phyloP scores from a whole-genome alignment of 129 eudicot genomes.

The Escallonia herrerae region DNA sequence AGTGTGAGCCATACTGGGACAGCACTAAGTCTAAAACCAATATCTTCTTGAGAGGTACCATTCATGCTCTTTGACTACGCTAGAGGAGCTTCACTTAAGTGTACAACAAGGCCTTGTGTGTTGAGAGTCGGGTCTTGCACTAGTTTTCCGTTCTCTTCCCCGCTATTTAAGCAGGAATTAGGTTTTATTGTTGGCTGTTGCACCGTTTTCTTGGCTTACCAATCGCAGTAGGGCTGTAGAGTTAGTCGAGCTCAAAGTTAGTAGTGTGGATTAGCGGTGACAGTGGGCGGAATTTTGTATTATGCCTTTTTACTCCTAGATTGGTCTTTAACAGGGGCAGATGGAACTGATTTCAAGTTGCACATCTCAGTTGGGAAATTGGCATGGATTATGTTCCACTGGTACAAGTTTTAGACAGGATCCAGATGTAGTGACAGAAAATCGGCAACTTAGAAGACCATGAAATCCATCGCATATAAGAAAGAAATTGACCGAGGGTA shows the following conservation, averaged over 20 bases:
- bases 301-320: neutral
- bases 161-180: conserved; percentile 20
- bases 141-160: conserved; percentile 1
- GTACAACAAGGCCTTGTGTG: conserved; percentile 45
- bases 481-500: too few relatives aligned
- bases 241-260: conserved; percentile 28
- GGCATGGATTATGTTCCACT: neutral
- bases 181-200: conserved; percentile 36
- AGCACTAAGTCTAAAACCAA: conserved; percentile 9
- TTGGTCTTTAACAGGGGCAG: too few relatives aligned
- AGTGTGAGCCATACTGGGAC: conserved; percentile 11
- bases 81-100: conserved; percentile 18
- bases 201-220: conserved; percentile 20
- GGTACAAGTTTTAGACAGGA: too few relatives aligned
- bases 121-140: conserved; percentile 27
- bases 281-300: conserved; percentile 20
- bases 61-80: conserved; percentile 12
- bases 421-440: neutral
- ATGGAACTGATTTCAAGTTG: too few relatives aligned
- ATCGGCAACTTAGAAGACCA: neutral
- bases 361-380: neutral
- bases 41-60: conserved; percentile 4
- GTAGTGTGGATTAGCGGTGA: conserved; percentile 36
- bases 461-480: too few relatives aligned
- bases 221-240: conserved; percentile 30